Evolutionary conservation across 1,139 yeast genomes (phyloP).

Genomic region (Yamadazyma jaroonii): DNA sequence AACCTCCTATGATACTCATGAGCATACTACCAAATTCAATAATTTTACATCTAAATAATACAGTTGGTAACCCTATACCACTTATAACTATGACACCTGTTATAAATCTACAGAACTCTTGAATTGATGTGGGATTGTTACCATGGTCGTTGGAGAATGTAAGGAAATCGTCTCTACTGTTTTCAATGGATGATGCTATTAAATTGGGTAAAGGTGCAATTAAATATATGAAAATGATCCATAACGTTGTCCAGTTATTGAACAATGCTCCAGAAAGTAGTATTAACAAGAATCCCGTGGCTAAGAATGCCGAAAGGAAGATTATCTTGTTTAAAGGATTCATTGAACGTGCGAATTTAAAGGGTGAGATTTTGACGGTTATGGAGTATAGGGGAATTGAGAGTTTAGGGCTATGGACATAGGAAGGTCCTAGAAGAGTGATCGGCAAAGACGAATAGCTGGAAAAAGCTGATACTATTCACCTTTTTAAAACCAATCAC

Average conservation of each 20-base stretch:
- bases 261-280: slow-evolving; percentile 71
- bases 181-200: slow-evolving; percentile 42
- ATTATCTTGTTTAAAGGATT: slow-evolving; percentile 70
- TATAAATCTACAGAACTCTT: slow-evolving; percentile 57
- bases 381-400: no score
- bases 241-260: slow-evolving; percentile 67
- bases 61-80: slow-evolving; percentile 65
- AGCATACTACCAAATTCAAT: slow-evolving; percentile 57
- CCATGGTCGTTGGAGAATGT: slow-evolving; percentile 54
- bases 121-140: slow-evolving; percentile 43
- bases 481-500: no score
- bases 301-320: slow-evolving; percentile 66
- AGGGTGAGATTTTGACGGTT: no score
- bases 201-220: slow-evolving; percentile 70
- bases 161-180: slow-evolving; percentile 56
- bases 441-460: no score
- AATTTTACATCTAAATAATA: slow-evolving; percentile 57
- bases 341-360: slow-evolving; percentile 16
- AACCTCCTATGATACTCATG: slow-evolving; percentile 70
- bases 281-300: slow-evolving; percentile 71
- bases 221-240: slow-evolving; percentile 63
- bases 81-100: slow-evolving; percentile 69
- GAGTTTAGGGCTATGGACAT: no score
- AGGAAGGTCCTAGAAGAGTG: no score
- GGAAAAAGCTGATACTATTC: background rate